Evolutionary conservation across 768 basidiomycete species (phyloP), one percentile per base, ranked within the genome.

Genomic region (Podaxis mareebaensis): DNA sequence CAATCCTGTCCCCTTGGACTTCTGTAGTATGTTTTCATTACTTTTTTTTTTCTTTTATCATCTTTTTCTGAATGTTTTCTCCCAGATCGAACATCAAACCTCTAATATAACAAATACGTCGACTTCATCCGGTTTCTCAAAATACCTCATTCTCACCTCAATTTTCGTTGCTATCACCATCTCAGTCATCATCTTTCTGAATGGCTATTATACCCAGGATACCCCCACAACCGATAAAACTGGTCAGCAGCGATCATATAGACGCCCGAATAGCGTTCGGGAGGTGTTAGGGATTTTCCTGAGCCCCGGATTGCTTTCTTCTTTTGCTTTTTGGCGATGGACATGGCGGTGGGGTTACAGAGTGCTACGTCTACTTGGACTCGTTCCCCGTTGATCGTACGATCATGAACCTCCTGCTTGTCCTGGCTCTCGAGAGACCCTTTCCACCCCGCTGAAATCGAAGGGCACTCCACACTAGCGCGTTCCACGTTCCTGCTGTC

Each of bases 51-150:
- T 3, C 28, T 48, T 38, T 33, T 22, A 65, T 17, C 33, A 11
- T 17, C 2, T 8, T 11, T n/a, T 62, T 62, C 46, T 26, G 39
- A 7, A 36, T 44, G 26, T 46, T 22, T n/a, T 33, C 24, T 20
- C n/a, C 38, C 60, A 92, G 91, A 83, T 90, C n/a, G 91, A 92
- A 67, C 83, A 90, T 52, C 90, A 92, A 72, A 84, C 84, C 0
- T 89, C 90, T 0, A 51, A 39, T 36, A 46, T 12, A 20, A 51
- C 13, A 22, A 51, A 48, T 40, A 17, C 54, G 20, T 15, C 60
- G 12, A 24, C 33, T 33, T 62, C 61, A 8, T 56, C 61, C 15
- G 13, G 24, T 51, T 57, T 57, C 54, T 39, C 54, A 12, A 56
- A 40, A 39, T 39, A 49, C 28, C 46, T 49, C 22, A 38, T 63